Evolutionary conservation across 2,329 filamentous ascomycete genomes (phyloP).

Genomic region (Aspergillus sp.): DNA sequence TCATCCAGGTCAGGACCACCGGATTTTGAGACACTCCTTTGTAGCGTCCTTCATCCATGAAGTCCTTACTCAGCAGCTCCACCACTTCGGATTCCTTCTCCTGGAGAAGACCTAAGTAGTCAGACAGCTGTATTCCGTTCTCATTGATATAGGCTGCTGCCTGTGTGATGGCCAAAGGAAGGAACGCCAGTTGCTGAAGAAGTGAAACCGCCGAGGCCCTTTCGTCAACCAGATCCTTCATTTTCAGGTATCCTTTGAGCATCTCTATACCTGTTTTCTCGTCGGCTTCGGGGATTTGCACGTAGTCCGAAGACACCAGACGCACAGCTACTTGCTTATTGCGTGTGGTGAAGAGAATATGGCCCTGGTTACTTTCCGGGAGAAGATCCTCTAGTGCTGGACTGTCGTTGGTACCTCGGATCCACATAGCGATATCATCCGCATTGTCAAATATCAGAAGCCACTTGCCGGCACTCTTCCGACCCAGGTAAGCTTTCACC

Average conservation of each 20-base stretch:
- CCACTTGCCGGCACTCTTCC: slow-evolving; percentile 17
- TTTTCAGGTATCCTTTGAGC: slow-evolving; percentile 13
- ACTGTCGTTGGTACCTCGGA: not conserved
- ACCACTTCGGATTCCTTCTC: slow-evolving; percentile 19
- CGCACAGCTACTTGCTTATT: slow-evolving; percentile 17
- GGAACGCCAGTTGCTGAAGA: slow-evolving; percentile 20
- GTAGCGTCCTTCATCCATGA: slow-evolving; percentile 29
- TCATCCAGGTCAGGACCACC: slow-evolving; percentile 32
- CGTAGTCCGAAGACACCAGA: slow-evolving; percentile 17
- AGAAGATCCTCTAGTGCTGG: slow-evolving; percentile 12
- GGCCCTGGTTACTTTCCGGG: slow-evolving; percentile 18
- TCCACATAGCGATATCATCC: slow-evolving; percentile 24
- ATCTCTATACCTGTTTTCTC: slow-evolving; percentile 7
- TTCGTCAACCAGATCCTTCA: slow-evolving; percentile 17
- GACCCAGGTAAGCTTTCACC: slow-evolving; percentile 15
- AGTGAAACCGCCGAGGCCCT: slow-evolving; percentile 5
- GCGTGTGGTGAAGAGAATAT: slow-evolving; percentile 31
- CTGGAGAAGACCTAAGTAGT: slow-evolving; percentile 19
- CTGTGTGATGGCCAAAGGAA: slow-evolving; percentile 32
- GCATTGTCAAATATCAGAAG: slow-evolving; percentile 30
- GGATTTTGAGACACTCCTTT: slow-evolving; percentile 25
- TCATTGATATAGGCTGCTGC: slow-evolving; percentile 30
- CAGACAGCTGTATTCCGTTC: slow-evolving; percentile 8
- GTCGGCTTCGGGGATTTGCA: slow-evolving; percentile 11
- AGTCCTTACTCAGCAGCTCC: slow-evolving; percentile 26